phyloP scores from a whole-genome alignment of 139 green algal species.

The Haematococcus sp. region DNA sequence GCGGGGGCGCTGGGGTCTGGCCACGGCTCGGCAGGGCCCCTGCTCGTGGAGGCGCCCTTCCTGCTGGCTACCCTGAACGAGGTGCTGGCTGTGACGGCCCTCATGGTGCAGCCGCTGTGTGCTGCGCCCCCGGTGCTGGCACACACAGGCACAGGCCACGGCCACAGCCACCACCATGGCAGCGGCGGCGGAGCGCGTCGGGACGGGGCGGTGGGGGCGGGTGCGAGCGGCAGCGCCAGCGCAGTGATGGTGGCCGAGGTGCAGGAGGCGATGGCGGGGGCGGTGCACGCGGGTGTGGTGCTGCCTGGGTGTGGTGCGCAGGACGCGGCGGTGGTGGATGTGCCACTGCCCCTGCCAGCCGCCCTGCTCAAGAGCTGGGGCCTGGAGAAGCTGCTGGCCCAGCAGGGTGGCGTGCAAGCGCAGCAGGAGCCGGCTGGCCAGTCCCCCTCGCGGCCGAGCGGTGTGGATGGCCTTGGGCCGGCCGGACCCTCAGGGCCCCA shows the following conservation, averaged over 20 bases:
- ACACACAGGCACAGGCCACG: neutral
- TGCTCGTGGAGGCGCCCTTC: constrained; percentile 48
- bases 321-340: constrained; percentile 37
- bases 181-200: neutral
- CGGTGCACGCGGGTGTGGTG: neutral
- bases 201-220: neutral
- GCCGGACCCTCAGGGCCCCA: too few species aligned
- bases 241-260: too few species aligned
- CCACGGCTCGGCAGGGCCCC: neutral
- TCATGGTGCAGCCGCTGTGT: constrained; percentile 77
- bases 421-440: too few species aligned
- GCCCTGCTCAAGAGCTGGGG: neutral
- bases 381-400: neutral
- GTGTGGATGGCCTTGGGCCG: too few species aligned
- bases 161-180: too few species aligned
- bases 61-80: constrained; percentile 77
- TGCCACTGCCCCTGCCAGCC: constrained; percentile 52
- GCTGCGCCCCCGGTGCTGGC: neutral
- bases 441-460: too few species aligned
- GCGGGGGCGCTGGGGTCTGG: neutral
- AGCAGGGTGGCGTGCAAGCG: neutral
- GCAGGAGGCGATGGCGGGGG: neutral
- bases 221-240: neutral
- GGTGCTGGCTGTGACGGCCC: constrained; percentile 57
- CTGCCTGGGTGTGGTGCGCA: too few species aligned